Conservation (phyloP, 495 filamentous ascomycete species). For the Penicillium dipodomyicola region DNA sequence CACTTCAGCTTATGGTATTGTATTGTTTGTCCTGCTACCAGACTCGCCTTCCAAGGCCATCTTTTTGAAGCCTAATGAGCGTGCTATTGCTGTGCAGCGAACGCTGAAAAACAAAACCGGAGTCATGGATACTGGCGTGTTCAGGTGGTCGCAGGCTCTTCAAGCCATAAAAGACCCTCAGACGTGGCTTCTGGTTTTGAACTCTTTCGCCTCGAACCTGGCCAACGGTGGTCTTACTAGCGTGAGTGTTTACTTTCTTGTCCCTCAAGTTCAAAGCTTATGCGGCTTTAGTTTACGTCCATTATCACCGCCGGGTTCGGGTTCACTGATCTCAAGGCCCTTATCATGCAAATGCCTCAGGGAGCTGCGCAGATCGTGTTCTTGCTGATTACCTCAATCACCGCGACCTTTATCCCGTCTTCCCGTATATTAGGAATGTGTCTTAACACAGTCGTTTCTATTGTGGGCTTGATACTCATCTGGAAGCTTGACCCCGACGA, state of each 20-base stretch:
- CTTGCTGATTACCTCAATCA: conserved; percentile 30
- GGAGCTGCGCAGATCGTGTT: conserved; percentile 42
- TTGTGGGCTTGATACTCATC: conserved; percentile 60
- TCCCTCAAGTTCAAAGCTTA: neutral
- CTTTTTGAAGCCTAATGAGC: conserved; percentile 54
- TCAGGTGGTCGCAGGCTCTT: conserved; percentile 37
- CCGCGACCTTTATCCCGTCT: conserved; percentile 30
- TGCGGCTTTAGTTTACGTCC: conserved; percentile 34
- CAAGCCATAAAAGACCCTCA: conserved; percentile 34
- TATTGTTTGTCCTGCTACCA: conserved; percentile 51
- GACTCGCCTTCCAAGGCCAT: conserved; percentile 53
- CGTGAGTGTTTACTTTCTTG: conserved; percentile 1
- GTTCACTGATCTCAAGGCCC: conserved; percentile 35
- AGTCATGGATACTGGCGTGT: conserved; percentile 38
- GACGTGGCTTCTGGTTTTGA: conserved; percentile 33
- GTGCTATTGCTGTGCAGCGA: conserved; percentile 34
- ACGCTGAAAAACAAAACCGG: conserved; percentile 55
- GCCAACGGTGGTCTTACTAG: conserved; percentile 36
- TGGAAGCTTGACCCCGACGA: conserved; percentile 54
- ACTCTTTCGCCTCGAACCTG: conserved; percentile 29
- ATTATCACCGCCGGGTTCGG: conserved; percentile 44
- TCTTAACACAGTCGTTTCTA: conserved; percentile 30
- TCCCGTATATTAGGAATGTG: conserved; percentile 37
- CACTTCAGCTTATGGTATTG: conserved; percentile 50
- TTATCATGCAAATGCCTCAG: conserved; percentile 41